phyloP scores from a whole-genome alignment of 139 green algal genomes.

The Chlamydomonas applanata region DNA sequence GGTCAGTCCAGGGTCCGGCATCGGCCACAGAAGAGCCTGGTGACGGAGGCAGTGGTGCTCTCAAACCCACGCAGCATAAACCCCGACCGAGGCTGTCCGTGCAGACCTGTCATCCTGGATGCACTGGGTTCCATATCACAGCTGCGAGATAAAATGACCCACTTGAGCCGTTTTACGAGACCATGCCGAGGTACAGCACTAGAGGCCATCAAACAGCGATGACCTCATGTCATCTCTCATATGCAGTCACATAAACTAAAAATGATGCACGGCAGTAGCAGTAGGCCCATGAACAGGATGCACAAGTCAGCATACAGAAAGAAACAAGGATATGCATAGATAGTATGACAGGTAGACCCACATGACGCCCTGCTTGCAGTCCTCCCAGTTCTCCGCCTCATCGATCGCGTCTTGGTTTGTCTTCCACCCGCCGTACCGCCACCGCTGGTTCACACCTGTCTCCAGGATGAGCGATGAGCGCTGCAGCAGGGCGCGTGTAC shows the following conservation, averaged over 20 bases:
- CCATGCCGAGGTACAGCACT: no score
- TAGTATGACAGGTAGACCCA: constrained; percentile 27
- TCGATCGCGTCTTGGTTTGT: constrained; percentile 67
- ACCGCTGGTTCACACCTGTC: constrained; percentile 91
- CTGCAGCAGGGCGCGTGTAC: not conserved
- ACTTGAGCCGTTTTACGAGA: no score
- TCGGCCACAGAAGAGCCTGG: not conserved
- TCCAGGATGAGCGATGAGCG: constrained; percentile 88
- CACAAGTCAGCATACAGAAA: no score
- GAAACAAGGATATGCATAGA: no score
- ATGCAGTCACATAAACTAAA: no score
- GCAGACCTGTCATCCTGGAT: not conserved
- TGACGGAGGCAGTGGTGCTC: not conserved
- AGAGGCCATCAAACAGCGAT: no score
- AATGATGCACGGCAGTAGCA: no score
- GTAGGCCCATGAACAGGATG: no score
- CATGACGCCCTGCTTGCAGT: constrained; percentile 75
- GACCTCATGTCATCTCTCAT: no score
- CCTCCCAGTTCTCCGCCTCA: constrained; percentile 89
- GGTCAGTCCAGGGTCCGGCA: not conserved
- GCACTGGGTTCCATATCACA: not conserved
- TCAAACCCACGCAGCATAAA: not conserved
- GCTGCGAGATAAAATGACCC: not conserved
- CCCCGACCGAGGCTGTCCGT: not conserved
- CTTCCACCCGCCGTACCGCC: constrained; percentile 85